Percentiles rank a stretch among this genome's conserved stretches.
Conservation (phyloP, 1,284 basidiomycete species). For the Malassezia slooffiae region DNA sequence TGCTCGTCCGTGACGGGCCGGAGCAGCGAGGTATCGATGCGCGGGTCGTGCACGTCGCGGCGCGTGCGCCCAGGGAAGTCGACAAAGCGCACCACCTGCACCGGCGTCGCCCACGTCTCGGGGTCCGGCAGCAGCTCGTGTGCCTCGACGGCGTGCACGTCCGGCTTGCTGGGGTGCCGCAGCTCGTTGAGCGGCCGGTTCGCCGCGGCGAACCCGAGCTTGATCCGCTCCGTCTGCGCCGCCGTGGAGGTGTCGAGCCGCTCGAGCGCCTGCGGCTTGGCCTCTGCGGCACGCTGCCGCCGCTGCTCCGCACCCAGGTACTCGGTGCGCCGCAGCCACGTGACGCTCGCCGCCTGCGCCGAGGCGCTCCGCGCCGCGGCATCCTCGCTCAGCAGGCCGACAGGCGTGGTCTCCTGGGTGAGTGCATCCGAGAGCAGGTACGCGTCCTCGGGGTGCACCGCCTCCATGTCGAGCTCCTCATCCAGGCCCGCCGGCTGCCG, state of each 20-base stretch:
- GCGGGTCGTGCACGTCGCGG: constrained; percentile 28
- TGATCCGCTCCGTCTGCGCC: constrained; percentile 37
- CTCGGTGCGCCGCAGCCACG: constrained; percentile 43
- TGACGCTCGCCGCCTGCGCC: constrained; percentile 29
- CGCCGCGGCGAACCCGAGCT: constrained; percentile 32
- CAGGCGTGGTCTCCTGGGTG: no score
- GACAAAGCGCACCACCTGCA: constrained; percentile 41
- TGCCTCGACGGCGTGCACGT: constrained; percentile 32
- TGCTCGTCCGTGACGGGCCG: constrained; percentile 27
- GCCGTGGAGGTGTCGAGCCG: constrained; percentile 29
- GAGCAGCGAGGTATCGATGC: constrained; percentile 31
- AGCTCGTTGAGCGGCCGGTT: constrained; percentile 27
- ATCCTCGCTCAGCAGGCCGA: neutral
- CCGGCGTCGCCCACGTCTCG: constrained; percentile 43
- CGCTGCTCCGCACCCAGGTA: constrained; percentile 39
- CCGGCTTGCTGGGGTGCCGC: constrained; percentile 34
- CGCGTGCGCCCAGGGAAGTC: constrained; percentile 32
- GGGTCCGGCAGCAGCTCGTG: constrained; percentile 42
- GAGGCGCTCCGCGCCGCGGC: neutral
- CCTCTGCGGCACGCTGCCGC: constrained; percentile 19
- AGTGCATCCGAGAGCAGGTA: constrained; percentile 30
- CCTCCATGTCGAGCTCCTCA: constrained; percentile 17
- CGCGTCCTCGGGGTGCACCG: constrained; percentile 35
- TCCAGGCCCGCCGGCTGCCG: constrained; percentile 5
- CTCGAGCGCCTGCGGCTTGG: constrained; percentile 21